These are phyloP conservation scores for Lichtheimia ramosa DNA, from an alignment of 371 early-diverging fungal genomes.

Conservation along the genomic window DNA sequence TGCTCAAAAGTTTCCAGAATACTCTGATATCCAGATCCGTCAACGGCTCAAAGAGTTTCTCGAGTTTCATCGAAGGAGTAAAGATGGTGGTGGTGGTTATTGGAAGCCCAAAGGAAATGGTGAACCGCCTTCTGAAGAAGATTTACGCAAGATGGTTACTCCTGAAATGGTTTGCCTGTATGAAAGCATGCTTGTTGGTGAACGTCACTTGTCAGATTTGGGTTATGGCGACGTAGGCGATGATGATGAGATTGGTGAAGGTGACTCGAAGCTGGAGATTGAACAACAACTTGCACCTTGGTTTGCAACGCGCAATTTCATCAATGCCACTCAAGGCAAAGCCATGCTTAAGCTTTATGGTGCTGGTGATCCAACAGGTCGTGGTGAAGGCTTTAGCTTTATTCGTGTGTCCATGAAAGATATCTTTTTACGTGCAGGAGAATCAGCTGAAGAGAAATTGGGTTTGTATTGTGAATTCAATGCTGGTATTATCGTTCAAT, in stretches of 20 bases:
- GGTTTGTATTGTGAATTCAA: conserved; percentile 18
- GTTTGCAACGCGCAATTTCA: conserved; percentile 96
- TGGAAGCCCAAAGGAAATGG: conserved; percentile 87
- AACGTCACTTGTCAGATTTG: conserved; percentile 92
- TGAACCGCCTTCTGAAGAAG: conserved; percentile 90
- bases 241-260: conserved; percentile 67
- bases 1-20: conserved; percentile 81
- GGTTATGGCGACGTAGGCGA: conserved; percentile 80
- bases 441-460: conserved; percentile 79
- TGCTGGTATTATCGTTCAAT: no score
- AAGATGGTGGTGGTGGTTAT: conserved; percentile 73
- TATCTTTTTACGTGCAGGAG: conserved; percentile 89
- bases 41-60: conserved; percentile 95
- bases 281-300: conserved; percentile 96
- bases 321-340: conserved; percentile 87
- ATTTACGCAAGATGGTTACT: conserved; percentile 92
- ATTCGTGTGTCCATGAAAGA: conserved; percentile 97
- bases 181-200: conserved; percentile 96
- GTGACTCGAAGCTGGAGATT: conserved; percentile 75
- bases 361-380: conserved; percentile 95
- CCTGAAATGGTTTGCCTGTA: conserved; percentile 98
- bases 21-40: conserved; percentile 85
- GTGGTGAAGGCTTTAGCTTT: conserved; percentile 98
- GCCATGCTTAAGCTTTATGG: conserved; percentile 93
- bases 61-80: conserved; percentile 91